Percentiles rank a stretch among this genome's conserved stretches.
phyloP scores from a whole-genome alignment of 2,329 filamentous ascomycete species.

The Xylaria sp. region DNA sequence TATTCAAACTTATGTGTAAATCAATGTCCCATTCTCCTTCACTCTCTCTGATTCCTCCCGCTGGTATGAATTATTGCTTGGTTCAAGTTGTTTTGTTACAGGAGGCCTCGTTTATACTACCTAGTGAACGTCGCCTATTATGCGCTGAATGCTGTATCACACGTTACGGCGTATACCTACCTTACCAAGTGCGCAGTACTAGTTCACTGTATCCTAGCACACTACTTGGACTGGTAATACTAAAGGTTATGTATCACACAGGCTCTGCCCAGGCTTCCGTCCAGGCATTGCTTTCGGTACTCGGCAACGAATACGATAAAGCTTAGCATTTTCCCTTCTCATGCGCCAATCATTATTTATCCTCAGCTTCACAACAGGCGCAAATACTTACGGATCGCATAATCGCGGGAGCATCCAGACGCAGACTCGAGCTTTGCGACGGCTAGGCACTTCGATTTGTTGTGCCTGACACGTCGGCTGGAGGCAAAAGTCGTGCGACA shows the following conservation, averaged over 20 bases:
- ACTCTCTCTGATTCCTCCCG: background rate
- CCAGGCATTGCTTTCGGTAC: constrained; percentile 20
- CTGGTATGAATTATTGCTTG: background rate
- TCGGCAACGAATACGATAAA: constrained; percentile 21
- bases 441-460: constrained; percentile 5
- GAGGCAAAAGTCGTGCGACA: constrained; percentile 22
- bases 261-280: too few species aligned
- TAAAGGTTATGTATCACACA: background rate
- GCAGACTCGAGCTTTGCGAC: constrained; percentile 16
- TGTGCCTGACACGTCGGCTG: constrained; percentile 19
- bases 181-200: background rate
- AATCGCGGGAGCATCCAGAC: constrained; percentile 3
- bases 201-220: background rate
- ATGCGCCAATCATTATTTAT: background rate
- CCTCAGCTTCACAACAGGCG: background rate
- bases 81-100: background rate
- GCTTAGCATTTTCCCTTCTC: background rate
- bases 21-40: background rate
- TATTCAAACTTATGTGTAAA: background rate
- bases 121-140: background rate
- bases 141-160: constrained; percentile 3
- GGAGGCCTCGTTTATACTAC: background rate
- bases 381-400: constrained; percentile 15
- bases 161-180: background rate
- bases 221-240: background rate